A percentile compares a stretch with the other conserved stretches of the same genome.
Conservation (phyloP, 2,329 filamentous ascomycete species). For the Catunica adiposa region DNA sequence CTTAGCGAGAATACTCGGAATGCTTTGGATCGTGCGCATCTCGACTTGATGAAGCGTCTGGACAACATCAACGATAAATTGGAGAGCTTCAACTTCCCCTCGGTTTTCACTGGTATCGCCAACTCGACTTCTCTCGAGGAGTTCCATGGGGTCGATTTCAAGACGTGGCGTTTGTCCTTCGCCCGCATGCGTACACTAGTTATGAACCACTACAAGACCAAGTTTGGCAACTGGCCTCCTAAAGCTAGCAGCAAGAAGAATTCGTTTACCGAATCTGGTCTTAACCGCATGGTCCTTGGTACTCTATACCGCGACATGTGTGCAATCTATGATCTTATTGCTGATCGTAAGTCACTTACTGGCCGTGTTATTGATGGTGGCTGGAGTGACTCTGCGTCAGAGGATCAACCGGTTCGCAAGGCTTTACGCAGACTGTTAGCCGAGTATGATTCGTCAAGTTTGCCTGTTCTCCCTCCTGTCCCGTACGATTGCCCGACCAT, state of each 20-base stretch:
- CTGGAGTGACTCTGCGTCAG: constrained; percentile 27
- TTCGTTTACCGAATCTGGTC: constrained; percentile 64
- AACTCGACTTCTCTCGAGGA: constrained; percentile 65
- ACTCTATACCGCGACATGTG: constrained; percentile 77
- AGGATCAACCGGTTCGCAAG: constrained; percentile 43
- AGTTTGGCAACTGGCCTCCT: constrained; percentile 64
- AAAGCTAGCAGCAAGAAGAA: constrained; percentile 89
- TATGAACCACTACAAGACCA: constrained; percentile 45
- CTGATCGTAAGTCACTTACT: constrained; percentile 62
- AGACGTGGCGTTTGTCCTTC: constrained; percentile 65
- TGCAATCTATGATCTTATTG: constrained; percentile 73
- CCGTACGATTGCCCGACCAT: constrained; percentile 76
- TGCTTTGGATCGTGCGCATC: constrained; percentile 63
- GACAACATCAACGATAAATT: constrained; percentile 54
- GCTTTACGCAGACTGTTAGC: constrained; percentile 65
- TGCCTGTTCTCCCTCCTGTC: constrained; percentile 78
- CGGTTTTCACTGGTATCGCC: constrained; percentile 73
- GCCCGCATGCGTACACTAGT: constrained; percentile 57
- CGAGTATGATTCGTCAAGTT: constrained; percentile 78
- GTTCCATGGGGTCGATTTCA: constrained; percentile 65
- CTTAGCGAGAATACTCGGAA: constrained; percentile 58
- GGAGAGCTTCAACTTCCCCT: constrained; percentile 82
- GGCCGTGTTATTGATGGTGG: constrained; percentile 51
- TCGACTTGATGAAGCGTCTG: constrained; percentile 62
- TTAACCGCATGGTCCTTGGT: constrained; percentile 69